These are phyloP conservation scores for Dioszegia hungarica DNA, from an alignment of 768 basidiomycete species.

Conservation along the genomic window DNA sequence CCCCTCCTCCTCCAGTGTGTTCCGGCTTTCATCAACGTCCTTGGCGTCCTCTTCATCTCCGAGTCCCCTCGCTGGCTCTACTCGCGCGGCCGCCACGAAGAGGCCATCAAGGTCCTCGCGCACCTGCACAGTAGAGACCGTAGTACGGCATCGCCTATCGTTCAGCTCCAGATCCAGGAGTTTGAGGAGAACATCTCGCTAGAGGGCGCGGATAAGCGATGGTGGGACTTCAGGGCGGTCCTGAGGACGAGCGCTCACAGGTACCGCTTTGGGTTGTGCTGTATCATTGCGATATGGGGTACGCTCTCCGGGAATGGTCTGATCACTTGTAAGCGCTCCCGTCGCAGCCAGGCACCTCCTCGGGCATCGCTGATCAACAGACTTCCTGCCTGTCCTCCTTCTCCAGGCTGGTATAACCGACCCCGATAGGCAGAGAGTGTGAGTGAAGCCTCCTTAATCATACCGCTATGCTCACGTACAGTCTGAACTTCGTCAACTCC, in stretches of 20 bases:
- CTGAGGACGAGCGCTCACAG: constrained; percentile 55
- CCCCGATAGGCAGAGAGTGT: constrained; percentile 48
- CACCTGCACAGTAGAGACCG: constrained; percentile 55
- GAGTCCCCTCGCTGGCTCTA: constrained; percentile 56
- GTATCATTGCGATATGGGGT: constrained; percentile 54
- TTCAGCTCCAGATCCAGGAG: constrained; percentile 56
- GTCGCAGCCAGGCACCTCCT: constrained; percentile 7
- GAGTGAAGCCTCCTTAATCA: neutral
- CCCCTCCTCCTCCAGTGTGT: constrained; percentile 56
- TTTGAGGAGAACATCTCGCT: constrained; percentile 56
- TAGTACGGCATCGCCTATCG: constrained; percentile 55
- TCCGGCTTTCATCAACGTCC: constrained; percentile 54
- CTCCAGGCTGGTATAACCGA: constrained; percentile 48
- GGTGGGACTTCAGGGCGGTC: constrained; percentile 59
- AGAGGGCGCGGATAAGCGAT: constrained; percentile 50
- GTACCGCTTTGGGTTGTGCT: constrained; percentile 57
- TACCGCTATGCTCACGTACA: neutral
- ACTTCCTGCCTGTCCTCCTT: constrained; percentile 41
- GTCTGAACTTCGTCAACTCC: constrained; percentile 56
- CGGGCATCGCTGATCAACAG: too few relatives aligned
- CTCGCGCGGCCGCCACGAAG: constrained; percentile 52
- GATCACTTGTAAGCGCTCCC: constrained; percentile 40
- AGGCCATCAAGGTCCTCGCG: constrained; percentile 54
- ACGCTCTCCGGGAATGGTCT: constrained; percentile 53
- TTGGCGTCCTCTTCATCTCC: constrained; percentile 55